Percentiles rank a stretch among this genome's conserved stretches.
Conservation (phyloP, 345 rosid species). For the Populus tremula region DNA sequence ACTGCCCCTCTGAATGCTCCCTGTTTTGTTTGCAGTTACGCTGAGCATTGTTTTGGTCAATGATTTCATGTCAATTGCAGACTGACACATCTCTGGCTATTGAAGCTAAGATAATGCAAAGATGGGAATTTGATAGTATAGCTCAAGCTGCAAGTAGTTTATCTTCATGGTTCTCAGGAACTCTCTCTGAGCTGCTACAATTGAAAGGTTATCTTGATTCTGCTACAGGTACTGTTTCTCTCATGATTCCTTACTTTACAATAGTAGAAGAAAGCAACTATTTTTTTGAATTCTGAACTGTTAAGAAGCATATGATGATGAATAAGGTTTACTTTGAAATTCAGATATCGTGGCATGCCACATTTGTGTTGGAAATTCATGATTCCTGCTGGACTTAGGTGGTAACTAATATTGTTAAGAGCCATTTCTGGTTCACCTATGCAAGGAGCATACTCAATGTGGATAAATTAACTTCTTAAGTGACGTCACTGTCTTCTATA, state of each 20-base stretch:
- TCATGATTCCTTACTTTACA: constrained; percentile 7
- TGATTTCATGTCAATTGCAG: constrained; percentile 45
- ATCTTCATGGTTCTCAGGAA: constrained; percentile 83
- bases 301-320: constrained; percentile 5
- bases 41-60: constrained; percentile 19
- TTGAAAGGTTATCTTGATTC: constrained; percentile 58
- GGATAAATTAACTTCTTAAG: neutral
- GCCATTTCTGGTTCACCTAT: neutral
- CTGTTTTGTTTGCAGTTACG: constrained; percentile 6
- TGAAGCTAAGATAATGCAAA: constrained; percentile 80
- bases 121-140: constrained; percentile 98
- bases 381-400: neutral
- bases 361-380: neutral
- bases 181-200: constrained; percentile 43
- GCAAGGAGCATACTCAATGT: neutral
- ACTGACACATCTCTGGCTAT: constrained; percentile 90
- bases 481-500: neutral
- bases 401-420: neutral
- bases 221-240: constrained; percentile 47
- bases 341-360: neutral
- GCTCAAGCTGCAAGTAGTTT: constrained; percentile 62
- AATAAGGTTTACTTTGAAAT: neutral
- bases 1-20: constrained; percentile 20
- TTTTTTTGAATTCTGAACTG: constrained; percentile 7
- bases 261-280: neutral